These are phyloP conservation scores for Mycena latifolia DNA, from an alignment of 768 basidiomycete species.

Conservation along the genomic window DNA sequence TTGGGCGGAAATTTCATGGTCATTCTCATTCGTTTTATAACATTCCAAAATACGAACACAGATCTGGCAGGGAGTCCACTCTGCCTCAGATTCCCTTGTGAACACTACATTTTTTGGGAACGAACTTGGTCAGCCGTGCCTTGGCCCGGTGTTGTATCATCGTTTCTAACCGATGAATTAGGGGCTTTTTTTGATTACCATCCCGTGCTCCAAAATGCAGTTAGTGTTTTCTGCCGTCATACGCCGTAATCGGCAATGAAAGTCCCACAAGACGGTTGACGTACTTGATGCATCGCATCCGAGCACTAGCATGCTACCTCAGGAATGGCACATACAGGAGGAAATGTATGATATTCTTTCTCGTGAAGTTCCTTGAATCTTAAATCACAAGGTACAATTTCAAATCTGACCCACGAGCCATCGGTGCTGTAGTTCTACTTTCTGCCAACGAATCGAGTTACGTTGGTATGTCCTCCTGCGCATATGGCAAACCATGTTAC, in stretches of 20 bases:
- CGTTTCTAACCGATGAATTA: constrained; percentile 6
- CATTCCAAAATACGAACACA: too few species aligned
- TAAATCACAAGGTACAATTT: constrained; percentile 70
- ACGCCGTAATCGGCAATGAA: constrained; percentile 32
- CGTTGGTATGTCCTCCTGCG: constrained; percentile 45
- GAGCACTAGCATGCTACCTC: constrained; percentile 67
- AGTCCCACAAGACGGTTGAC: constrained; percentile 62
- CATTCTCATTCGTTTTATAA: too few species aligned
- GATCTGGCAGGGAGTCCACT: constrained; percentile 62
- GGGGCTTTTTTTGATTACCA: constrained; percentile 83
- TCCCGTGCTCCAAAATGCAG: constrained; percentile 72
- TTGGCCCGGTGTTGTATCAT: neutral
- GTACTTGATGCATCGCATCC: constrained; percentile 71
- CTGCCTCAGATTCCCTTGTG: constrained; percentile 70
- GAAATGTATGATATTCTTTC: constrained; percentile 62
- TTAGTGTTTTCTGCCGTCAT: constrained; percentile 45
- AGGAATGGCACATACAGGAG: constrained; percentile 64
- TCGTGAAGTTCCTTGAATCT: neutral
- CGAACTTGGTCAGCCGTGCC: constrained; percentile 61
- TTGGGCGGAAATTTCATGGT: constrained; percentile 75
- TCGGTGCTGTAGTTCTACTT: constrained; percentile 74
- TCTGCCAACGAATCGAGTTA: constrained; percentile 77
- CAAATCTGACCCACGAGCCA: constrained; percentile 72
- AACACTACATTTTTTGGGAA: constrained; percentile 68
- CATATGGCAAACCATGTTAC: neutral